A percentile compares a stretch with the other conserved stretches of the same genome.
Conservation (phyloP, 2,329 filamentous ascomycete genomes). For the Chaetomiaceae sp. region DNA sequence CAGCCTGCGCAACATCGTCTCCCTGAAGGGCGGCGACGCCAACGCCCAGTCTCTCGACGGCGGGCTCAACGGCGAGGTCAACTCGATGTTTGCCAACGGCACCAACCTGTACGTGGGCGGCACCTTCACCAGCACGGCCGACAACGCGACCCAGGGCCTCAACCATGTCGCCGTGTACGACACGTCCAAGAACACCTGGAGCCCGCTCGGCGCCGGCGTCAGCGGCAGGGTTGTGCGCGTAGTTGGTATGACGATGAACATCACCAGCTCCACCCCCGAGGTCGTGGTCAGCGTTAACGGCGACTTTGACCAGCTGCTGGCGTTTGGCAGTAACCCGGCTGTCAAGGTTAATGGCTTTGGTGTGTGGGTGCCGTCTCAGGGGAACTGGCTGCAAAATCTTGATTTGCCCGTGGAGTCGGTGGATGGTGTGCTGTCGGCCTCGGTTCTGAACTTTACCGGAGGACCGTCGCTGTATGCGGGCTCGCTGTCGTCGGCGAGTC, state of each 20-base stretch:
- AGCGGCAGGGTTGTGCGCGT: conserved; percentile 72
- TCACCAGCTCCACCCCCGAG: conserved; percentile 64
- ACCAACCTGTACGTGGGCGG: conserved; percentile 76
- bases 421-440: conserved; percentile 67
- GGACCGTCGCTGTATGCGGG: conserved; percentile 72
- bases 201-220: conserved; percentile 76
- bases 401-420: conserved; percentile 60
- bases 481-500: conserved; percentile 70
- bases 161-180: conserved; percentile 76
- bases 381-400: conserved; percentile 85
- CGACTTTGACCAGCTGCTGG: conserved; percentile 67
- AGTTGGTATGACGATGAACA: conserved; percentile 73
- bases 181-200: conserved; percentile 64
- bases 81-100: conserved; percentile 63
- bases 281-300: conserved; percentile 76
- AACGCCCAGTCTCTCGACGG: conserved; percentile 59
- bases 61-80: conserved; percentile 77
- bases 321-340: conserved; percentile 59
- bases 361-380: conserved; percentile 81
- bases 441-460: conserved; percentile 56
- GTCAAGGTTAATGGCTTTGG: conserved; percentile 71
- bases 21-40: conserved; percentile 60
- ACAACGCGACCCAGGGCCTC: conserved; percentile 59
- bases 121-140: conserved; percentile 70
- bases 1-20: conserved; percentile 70